Base-by-base conservation (phyloP, 208 protist species). In the Acanthamoeba sp. region DNA sequence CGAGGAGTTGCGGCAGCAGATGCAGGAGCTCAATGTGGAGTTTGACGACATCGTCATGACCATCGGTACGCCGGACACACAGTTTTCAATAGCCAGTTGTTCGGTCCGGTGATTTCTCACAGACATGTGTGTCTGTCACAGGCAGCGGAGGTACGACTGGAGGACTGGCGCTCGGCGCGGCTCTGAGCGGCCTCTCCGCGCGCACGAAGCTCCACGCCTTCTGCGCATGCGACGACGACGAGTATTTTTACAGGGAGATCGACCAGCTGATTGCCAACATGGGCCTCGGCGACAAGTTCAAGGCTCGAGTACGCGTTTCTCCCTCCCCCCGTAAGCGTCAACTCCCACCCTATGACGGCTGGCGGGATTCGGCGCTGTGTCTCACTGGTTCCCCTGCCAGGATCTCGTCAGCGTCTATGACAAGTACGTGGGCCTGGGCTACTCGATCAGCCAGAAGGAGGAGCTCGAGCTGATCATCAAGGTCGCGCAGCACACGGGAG, bases 151-250 rank as follows among this genome's bases (percentile, higher is more conserved):
- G 94, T 78, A 96, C 94, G 22, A 73, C 82, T 0, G 82, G 66
- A 34, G 95, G 95, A 10, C n/a, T 96, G n/a, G 93, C 93, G 14
- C 45, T 96, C 64, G 95, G 95, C 0, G 34, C 95, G 36, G 93
- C 93, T 20, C 36, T 94, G 40, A 64, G 48, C 76, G 45, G 69
- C 5, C 32, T 90, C 10, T 36, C 27, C n/a, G 0, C 16, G 32
- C 76, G 48, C 32, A 62, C 80, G 20, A 76, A 50, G 40, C 12
- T 94, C n/a, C 59, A 78, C 18, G 92, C 62, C 10, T 69, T 95
- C 55, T 50, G 78, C 55, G 92, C 95, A 2, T 78, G 90, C 57
- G 76, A 94, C 87, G 55, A 57, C 32, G 52, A 71, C 0, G 93
- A 84, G 9, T 3, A 87, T 48, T 95, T 95, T 57, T 94, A 95